Evolutionary conservation across 208 protist genomes (phyloP), one percentile per base, ranked within the genome.

Genomic region (Sergeia podlipaevii): DNA sequence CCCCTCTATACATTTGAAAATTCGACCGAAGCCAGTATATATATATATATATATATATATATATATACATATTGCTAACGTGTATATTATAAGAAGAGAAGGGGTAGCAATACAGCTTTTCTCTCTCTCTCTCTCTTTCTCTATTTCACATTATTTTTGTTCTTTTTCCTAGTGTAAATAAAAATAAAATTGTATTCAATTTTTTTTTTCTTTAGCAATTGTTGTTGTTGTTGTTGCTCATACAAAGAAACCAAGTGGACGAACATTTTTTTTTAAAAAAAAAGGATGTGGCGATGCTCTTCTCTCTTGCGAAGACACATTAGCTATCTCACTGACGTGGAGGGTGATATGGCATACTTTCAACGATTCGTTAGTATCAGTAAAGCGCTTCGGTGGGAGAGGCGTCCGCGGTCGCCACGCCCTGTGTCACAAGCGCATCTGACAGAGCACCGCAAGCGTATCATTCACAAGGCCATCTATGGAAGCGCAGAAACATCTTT

Each of bases 251-350:
- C 3, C 18, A 38, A 23, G 21, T 29, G 21, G 18, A n/a, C n/a
- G 3, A 17, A 20, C 4, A 52, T 6, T 15, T 8, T 43, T 15
- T 36, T 27, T 6, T 43, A 2, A 8, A 24, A n/a, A 32, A 33
- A 8, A 47, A 37, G 10, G 24, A 82, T 79, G 73, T 37, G 77
- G 11, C 72, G 64, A 2, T 23, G 41, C 23, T 34, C 60, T 10
- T 47, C 53, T 45, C 18, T 65, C 1, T 59, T 20, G 33, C 65
- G 56, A 15, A 63, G 69, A 2, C 48, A 46, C 23, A 78, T 82
- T 13, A 67, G 66, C 30, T 97, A 84, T 60, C 5, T 97, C 21
- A 96, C 91, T 6, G 91, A 97, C 63, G 70, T 96, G 4, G 91
- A 97, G 44, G 91, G 91, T 33, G 76, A 92, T 57, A 61, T 93